phyloP scores from a whole-genome alignment of 495 filamentous ascomycete species.

The Xylaria nigripes region DNA sequence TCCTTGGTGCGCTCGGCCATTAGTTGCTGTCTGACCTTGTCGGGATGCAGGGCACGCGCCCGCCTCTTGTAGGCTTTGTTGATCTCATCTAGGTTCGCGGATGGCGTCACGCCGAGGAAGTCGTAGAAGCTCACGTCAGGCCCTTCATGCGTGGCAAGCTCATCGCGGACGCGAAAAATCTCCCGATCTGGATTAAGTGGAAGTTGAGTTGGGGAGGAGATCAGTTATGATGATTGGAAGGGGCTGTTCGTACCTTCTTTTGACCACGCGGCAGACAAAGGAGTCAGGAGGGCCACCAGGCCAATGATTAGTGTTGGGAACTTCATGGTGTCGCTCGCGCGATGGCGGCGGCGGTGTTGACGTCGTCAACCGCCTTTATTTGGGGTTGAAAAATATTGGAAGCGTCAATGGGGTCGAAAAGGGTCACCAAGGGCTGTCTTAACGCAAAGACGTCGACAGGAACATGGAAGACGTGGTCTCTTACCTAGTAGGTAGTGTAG shows the following conservation, averaged over 20 bases:
- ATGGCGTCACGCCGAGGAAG: conserved; percentile 65
- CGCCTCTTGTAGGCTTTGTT: conserved; percentile 89
- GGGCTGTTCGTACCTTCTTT: conserved; percentile 62
- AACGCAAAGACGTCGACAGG: no score
- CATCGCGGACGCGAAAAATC: conserved; percentile 90
- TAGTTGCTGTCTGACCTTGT: conserved; percentile 86
- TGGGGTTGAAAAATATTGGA: neutral
- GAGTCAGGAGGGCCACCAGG: conserved; percentile 50
- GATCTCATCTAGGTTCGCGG: conserved; percentile 78
- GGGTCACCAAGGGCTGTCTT: neutral
- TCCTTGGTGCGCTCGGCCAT: conserved; percentile 59
- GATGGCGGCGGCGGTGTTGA: neutral
- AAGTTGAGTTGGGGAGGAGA: neutral
- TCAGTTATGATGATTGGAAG: conserved; percentile 1
- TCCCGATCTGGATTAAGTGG: conserved; percentile 63
- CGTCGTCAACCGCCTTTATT: neutral
- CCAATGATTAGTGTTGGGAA: conserved; percentile 43
- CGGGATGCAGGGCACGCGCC: conserved; percentile 73
- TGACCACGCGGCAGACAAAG: conserved; percentile 63
- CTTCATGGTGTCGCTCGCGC: conserved; percentile 40
- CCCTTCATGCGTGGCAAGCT: conserved; percentile 70
- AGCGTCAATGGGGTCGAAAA: neutral
- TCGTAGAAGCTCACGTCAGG: conserved; percentile 87
- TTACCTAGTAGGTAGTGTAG: no score
- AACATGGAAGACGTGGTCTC: no score